Conservation (phyloP, 805 yeast genomes). For the Barnettozyma pratensis region DNA sequence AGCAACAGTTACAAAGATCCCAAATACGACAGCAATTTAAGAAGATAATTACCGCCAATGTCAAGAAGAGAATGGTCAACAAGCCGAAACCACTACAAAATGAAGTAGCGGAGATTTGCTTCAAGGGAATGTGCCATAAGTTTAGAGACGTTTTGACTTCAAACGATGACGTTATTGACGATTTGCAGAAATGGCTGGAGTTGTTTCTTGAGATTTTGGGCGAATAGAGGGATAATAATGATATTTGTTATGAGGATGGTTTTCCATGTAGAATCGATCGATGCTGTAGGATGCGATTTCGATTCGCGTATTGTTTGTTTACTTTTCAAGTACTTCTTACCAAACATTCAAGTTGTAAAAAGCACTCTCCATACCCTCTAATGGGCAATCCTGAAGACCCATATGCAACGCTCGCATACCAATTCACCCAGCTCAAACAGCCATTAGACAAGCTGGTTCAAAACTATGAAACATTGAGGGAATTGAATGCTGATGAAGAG, state of each 20-base stretch:
- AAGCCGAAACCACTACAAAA: conserved; percentile 12
- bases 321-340: not conserved
- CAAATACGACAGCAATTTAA: conserved; percentile 15
- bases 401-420: conserved; percentile 8
- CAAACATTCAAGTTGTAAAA: too few relatives aligned
- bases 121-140: conserved; percentile 19
- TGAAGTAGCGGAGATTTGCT: conserved; percentile 24
- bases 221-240: not conserved
- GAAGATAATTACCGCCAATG: conserved; percentile 13
- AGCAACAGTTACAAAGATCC: conserved; percentile 14
- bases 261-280: too few relatives aligned
- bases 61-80: conserved; percentile 12
- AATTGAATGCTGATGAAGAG: conserved; percentile 1
- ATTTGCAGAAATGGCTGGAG: conserved; percentile 18
- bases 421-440: conserved; percentile 6
- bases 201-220: conserved; percentile 15
- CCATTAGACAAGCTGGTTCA: conserved; percentile 10
- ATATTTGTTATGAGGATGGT: too few relatives aligned
- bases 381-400: conserved; percentile 8
- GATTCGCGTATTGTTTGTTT: not conserved
- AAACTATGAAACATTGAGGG: conserved; percentile 8
- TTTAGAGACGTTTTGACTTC: conserved; percentile 12
- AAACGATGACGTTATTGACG: conserved; percentile 6
- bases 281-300: too few relatives aligned
- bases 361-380: not conserved